A percentile compares a stretch with the other conserved stretches of the same genome.
Evolutionary conservation across 768 basidiomycete species (phyloP).

Genomic region (Tricholoma bakamatsutake): DNA sequence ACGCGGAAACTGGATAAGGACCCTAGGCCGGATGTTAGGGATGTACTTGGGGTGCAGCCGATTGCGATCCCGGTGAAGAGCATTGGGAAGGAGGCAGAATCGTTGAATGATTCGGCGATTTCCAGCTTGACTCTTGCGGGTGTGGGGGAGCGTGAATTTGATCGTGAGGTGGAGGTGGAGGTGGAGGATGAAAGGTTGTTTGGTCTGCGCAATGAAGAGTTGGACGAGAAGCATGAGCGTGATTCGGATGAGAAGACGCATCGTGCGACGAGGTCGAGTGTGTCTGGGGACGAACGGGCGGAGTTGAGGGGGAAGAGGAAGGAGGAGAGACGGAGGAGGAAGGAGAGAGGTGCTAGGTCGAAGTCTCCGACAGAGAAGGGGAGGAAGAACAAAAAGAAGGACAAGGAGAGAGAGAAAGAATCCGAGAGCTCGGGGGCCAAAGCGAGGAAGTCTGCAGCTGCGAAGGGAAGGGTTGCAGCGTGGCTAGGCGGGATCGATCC

Average conservation of each 20-base stretch:
- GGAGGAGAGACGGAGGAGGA: constrained; percentile 19
- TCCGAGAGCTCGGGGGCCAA: constrained; percentile 16
- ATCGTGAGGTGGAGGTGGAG: constrained; percentile 13
- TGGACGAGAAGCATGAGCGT: constrained; percentile 17
- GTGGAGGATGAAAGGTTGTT: constrained; percentile 8
- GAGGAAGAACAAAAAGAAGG: constrained; percentile 19
- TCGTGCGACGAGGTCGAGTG: constrained; percentile 26
- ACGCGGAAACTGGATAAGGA: constrained; percentile 46
- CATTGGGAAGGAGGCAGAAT: constrained; percentile 20
- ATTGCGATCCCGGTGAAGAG: constrained; percentile 30
- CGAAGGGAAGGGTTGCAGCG: constrained; percentile 69
- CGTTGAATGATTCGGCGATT: constrained; percentile 47
- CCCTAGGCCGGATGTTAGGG: constrained; percentile 26
- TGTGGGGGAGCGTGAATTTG: constrained; percentile 14
- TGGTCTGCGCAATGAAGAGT: constrained; percentile 13
- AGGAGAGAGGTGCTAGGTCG: constrained; percentile 12
- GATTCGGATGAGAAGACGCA: constrained; percentile 36
- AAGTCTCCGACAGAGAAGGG: constrained; percentile 3
- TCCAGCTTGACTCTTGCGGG: constrained; percentile 48
- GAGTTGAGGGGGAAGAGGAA: constrained; percentile 20
- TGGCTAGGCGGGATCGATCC: constrained; percentile 70
- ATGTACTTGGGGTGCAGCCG: constrained; percentile 24
- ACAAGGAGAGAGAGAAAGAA: constrained; percentile 18
- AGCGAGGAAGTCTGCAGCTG: constrained; percentile 25
- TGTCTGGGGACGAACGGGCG: constrained; percentile 21